Conservation (phyloP, 805 yeast genomes). For the Metschnikowia koreensis region DNA sequence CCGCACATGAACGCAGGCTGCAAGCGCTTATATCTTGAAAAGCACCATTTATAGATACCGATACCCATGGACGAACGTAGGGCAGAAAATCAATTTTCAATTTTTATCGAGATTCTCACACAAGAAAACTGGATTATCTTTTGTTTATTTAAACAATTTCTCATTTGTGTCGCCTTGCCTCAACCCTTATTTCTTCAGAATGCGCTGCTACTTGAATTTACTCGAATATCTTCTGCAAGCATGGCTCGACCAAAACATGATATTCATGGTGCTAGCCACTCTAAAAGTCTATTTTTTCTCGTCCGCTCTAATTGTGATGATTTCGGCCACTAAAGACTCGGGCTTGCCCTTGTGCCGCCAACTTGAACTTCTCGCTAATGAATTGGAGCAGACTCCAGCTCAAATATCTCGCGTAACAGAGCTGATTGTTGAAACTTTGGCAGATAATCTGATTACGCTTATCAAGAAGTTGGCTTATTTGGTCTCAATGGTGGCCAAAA, state of each 20-base stretch:
- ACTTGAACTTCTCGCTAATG: constrained; percentile 35
- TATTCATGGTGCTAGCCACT: constrained; percentile 53
- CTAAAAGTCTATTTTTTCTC: constrained; percentile 62
- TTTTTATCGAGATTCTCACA: no score
- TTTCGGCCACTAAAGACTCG: constrained; percentile 37
- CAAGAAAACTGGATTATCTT: no score
- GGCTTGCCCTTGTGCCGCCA: constrained; percentile 43
- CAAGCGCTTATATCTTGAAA: neutral
- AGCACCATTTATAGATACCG: neutral
- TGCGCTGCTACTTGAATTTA: constrained; percentile 41
- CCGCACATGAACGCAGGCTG: constrained; percentile 3
- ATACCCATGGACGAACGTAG: neutral
- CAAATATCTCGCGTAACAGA: constrained; percentile 57
- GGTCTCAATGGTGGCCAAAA: constrained; percentile 34
- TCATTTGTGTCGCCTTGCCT: neutral
- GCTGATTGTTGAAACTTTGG: constrained; percentile 43
- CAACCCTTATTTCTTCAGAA: neutral
- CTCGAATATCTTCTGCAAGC: constrained; percentile 59
- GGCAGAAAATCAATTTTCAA: neutral
- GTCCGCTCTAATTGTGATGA: constrained; percentile 38
- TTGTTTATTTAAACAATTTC: neutral
- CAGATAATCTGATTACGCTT: constrained; percentile 50
- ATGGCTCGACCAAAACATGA: constrained; percentile 64
- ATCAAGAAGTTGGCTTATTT: constrained; percentile 61
- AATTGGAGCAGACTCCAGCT: constrained; percentile 49